Evolutionary conservation across 1,284 basidiomycete species (phyloP), one percentile per base, ranked within the genome.

Genomic region (Pulveroboletus sp.): DNA sequence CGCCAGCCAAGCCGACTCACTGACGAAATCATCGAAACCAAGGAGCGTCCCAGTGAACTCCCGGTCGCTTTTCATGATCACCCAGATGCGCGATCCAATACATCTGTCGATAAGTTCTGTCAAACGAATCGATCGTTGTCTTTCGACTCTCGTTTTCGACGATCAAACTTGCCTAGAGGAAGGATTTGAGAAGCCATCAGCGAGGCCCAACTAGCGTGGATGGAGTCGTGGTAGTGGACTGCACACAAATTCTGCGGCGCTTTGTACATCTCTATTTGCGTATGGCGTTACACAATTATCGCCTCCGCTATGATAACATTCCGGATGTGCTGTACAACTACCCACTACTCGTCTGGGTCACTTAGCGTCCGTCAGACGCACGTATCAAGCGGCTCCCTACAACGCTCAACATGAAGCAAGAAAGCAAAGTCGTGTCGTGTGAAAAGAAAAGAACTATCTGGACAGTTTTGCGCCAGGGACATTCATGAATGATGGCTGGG

Each of bases 21-120:
- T 99, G 74, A 99, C 96, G 74, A 96, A 99, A 77, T 99, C 96
- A 74, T 99, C 97, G 69, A 99, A 99, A 4, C 97, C 96, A 43
- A 96, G 83, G 47, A 99, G 78, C 4, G 88, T 98, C n/a, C 96
- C 96, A 18, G 91, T 92, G 76, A 97, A 97, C 77, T 98, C 95
- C 52, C 93, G 87, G 62, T 98, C 94, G 62, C 85, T 89, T 79
- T 97, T 97, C 92, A 96, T 96, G 73, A 98, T 86, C 65, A 98
- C 95, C 92, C 93, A 96, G 71, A 98, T 95, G 52, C 86, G 84
- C 36, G 92, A 94, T 56, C 95, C 95, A 71, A 96, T 97, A 71
- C 95, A 97, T 72, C 90, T 84, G 74, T 98, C 95, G 68, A 98
- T 94, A 44, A 98, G 81, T 74, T 98, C 92, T 94, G 45, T 49